Percentiles rank a stretch among this genome's conserved stretches.
Conservation (phyloP, 2,329 filamentous ascomycete genomes). For the Penicillium sp. region DNA sequence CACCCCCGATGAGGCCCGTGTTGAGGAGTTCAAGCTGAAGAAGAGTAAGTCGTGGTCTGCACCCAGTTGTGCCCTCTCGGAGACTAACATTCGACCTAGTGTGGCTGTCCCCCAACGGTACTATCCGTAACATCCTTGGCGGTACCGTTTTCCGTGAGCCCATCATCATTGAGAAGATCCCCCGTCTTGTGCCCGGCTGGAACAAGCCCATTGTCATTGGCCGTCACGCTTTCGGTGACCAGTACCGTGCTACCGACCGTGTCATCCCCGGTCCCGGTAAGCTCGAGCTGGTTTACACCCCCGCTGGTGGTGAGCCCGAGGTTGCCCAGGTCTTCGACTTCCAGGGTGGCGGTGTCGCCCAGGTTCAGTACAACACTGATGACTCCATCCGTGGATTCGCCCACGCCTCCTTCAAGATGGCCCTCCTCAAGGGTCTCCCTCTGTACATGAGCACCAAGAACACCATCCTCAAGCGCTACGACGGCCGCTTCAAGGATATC, state of each 20-base stretch:
- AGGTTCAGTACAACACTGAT: slow-evolving; percentile 98
- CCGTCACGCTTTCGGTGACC: slow-evolving; percentile 96
- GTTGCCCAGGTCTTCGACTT: slow-evolving; percentile 90
- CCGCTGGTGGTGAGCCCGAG: slow-evolving; percentile 73
- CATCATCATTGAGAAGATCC: slow-evolving; percentile 92
- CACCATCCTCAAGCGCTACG: slow-evolving; percentile 98
- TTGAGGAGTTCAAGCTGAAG: slow-evolving; percentile 98
- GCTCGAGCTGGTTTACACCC: slow-evolving; percentile 93
- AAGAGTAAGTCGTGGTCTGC: slow-evolving; percentile 65
- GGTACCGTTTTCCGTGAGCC: slow-evolving; percentile 99
- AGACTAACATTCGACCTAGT: slow-evolving; percentile 53
- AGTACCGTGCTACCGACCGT: slow-evolving; percentile 94
- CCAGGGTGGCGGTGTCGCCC: slow-evolving; percentile 79
- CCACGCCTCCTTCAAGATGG: slow-evolving; percentile 95
- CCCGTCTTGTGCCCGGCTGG: slow-evolving; percentile 93
- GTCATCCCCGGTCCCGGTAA: slow-evolving; percentile 82
- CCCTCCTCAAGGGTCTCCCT: slow-evolving; percentile 81
- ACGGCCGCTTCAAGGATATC: slow-evolving; percentile 98
- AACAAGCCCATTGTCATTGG: slow-evolving; percentile 99
- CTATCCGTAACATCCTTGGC: slow-evolving; percentile 69
- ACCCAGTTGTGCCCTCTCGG: slow-evolving; percentile 1
- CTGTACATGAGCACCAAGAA: slow-evolving; percentile 99
- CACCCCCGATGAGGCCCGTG: slow-evolving; percentile 93
- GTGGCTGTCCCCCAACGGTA: slow-evolving; percentile 99
- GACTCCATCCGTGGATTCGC: slow-evolving; percentile 95